Percentiles rank a stretch among this genome's conserved stretches.
These are phyloP conservation scores for Filobasidium wieringae DNA, from an alignment of 768 basidiomycete genomes.

Conservation along the genomic window DNA sequence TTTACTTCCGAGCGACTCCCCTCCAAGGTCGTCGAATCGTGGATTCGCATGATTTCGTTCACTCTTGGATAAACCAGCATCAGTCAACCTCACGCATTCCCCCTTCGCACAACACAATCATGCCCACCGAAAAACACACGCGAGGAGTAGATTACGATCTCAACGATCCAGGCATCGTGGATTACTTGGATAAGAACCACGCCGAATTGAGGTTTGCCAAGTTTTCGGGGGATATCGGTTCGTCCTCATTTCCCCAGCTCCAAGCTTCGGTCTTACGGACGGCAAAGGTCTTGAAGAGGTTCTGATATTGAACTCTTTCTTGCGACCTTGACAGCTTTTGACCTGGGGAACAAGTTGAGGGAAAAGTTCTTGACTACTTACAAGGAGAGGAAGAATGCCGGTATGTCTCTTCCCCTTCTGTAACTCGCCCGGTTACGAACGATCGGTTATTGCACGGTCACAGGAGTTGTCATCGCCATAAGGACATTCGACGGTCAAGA, in stretches of 20 bases:
- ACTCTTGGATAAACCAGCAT: too few species aligned
- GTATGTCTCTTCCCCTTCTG: too few species aligned
- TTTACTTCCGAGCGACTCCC: too few species aligned
- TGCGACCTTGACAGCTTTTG: not conserved
- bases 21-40: too few species aligned
- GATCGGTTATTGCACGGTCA: too few species aligned
- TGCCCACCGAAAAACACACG: too few species aligned
- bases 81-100: too few species aligned
- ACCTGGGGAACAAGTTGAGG: conserved; percentile 6
- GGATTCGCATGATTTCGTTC: too few species aligned
- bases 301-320: not conserved
- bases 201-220: conserved; percentile 6
- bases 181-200: conserved; percentile 9
- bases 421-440: too few species aligned
- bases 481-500: conserved; percentile 8
- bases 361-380: conserved; percentile 6
- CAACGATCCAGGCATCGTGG: conserved; percentile 5
- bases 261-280: not conserved
- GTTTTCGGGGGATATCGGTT: conserved; percentile 11
- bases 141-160: conserved; percentile 6
- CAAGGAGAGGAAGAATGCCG: too few species aligned
- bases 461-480: conserved; percentile 16
- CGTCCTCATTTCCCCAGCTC: too few species aligned
- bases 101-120: too few species aligned
- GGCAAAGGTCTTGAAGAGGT: not conserved